Percentiles rank a stretch among this genome's conserved stretches.
phyloP scores from a whole-genome alignment of 2,329 filamentous ascomycete species.

The Penicillium sp. region DNA sequence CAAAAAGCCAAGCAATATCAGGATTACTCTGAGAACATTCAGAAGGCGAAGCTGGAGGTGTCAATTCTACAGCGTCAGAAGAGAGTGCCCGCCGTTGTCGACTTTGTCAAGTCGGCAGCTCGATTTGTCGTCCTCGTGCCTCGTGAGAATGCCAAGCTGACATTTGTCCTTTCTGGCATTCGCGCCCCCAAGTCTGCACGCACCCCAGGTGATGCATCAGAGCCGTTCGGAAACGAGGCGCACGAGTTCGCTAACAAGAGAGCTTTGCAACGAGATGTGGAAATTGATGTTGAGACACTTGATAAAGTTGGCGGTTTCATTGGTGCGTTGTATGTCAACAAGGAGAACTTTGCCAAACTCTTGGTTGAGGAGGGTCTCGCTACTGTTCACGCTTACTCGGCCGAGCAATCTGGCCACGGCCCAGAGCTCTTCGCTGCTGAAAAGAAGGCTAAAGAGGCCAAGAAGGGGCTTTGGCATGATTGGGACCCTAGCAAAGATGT shows the following conservation, averaged over 20 bases:
- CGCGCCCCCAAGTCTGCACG: constrained; percentile 84
- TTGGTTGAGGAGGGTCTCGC: constrained; percentile 92
- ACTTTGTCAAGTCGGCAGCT: constrained; percentile 96
- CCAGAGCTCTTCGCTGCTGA: constrained; percentile 84
- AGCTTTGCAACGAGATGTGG: constrained; percentile 89
- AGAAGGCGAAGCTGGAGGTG: constrained; percentile 93
- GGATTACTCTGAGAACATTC: constrained; percentile 86
- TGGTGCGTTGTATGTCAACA: constrained; percentile 85
- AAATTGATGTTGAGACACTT: constrained; percentile 89
- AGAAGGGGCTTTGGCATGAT: constrained; percentile 87
- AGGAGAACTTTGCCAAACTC: constrained; percentile 91
- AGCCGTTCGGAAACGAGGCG: constrained; percentile 93
- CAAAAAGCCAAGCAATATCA: constrained; percentile 77
- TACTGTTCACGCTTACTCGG: constrained; percentile 88
- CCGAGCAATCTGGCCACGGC: constrained; percentile 88
- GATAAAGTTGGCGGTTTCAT: constrained; percentile 99
- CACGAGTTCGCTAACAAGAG: constrained; percentile 84
- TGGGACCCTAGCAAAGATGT: constrained; percentile 88
- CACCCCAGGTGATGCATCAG: constrained; percentile 72
- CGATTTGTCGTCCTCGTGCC: constrained; percentile 90
- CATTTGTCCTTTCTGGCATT: constrained; percentile 89
- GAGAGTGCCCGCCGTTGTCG: constrained; percentile 87
- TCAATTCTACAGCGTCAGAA: constrained; percentile 84
- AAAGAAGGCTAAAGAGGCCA: constrained; percentile 79
- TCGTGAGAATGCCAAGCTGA: constrained; percentile 89